Evolutionary conservation across 305 asterid genomes (phyloP), one percentile per base, ranked within the genome.

Genomic region (Coffea humblotiana): DNA sequence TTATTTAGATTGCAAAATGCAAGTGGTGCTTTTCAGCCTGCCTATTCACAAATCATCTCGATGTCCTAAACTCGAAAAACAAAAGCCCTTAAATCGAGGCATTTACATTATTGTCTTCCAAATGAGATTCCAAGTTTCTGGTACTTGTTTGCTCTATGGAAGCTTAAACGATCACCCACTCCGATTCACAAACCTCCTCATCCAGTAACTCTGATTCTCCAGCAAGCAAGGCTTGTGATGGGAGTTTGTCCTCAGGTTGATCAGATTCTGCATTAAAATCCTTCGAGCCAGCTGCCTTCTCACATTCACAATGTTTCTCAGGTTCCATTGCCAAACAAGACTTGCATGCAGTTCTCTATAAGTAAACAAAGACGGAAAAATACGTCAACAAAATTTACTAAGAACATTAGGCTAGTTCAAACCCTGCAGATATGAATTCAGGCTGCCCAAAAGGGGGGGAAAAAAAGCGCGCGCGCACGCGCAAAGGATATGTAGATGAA

Each of bases 101-200:
- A 66, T 70, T 32, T 32, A 43, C 19, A 10, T 54, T 75, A 72
- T 79, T 64, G 12, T 52, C 40, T 70, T 54, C 14, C 16, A 70
- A 29, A 43, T 63, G 65, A 63, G 61, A 58, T 61, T 77, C 65
- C 60, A n/a, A 60, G 48, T 76, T 75, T 21, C 6, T 40, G 58
- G 7, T 32, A 18, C 60, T 12, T 0, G 43, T 43, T 47, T 66
- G 71, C 61, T 45, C 0, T 13, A 13, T 27, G 47, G 77, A 63
- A 47, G 72, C 72, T 74, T 27, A 15, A 2, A 19, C 2, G 35
- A 56, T 67, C 82, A 76, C 84, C 86, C 86, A 83, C 16, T 83
- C 84, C 48, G 86, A 66, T 45, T 83, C 86, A 7, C 56, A 72
- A 80, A 74, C 72, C 48, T 51, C 79, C 19, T 66, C 18, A 25